phyloP scores from a whole-genome alignment of 257 asterid genomes.

The Nicotiana noctiflora region DNA sequence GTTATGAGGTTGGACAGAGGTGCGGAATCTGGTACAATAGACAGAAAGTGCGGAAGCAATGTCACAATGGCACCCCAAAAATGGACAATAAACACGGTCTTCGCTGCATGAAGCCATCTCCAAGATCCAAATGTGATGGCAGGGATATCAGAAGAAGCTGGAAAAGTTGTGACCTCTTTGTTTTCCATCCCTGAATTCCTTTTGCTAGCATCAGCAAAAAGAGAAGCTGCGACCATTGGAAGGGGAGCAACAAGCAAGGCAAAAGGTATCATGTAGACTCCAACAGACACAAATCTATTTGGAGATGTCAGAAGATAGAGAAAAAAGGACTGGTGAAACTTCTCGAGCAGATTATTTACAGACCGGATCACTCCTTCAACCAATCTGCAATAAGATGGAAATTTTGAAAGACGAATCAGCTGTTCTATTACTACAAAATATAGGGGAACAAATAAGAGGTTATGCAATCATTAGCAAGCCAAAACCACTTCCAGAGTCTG shows the following conservation, averaged over 20 bases:
- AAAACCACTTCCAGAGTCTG: neutral
- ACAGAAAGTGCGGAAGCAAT: conserved; percentile 52
- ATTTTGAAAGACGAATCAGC: neutral
- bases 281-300: conserved; percentile 75
- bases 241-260: conserved; percentile 81
- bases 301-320: conserved; percentile 83
- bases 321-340: conserved; percentile 93
- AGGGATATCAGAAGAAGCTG: conserved; percentile 23
- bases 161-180: conserved; percentile 19
- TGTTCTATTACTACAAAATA: neutral
- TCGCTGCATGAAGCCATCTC: conserved; percentile 86
- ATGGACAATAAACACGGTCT: conserved; percentile 57
- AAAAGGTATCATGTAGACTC: conserved; percentile 92
- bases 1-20: conserved; percentile 38
- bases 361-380: conserved; percentile 82
- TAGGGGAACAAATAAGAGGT: no score
- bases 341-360: conserved; percentile 93
- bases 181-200: conserved; percentile 10
- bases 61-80: conserved; percentile 71
- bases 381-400: conserved; percentile 46
- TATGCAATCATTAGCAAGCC: neutral
- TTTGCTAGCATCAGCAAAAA: conserved; percentile 46
- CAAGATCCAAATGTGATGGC: conserved; percentile 45
- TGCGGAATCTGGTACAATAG: conserved; percentile 39
- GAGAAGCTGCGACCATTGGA: conserved; percentile 85